Percentiles rank a stretch among this genome's conserved stretches.
phyloP scores from a whole-genome alignment of 768 basidiomycete species.

The Leccinum barrowsii region DNA sequence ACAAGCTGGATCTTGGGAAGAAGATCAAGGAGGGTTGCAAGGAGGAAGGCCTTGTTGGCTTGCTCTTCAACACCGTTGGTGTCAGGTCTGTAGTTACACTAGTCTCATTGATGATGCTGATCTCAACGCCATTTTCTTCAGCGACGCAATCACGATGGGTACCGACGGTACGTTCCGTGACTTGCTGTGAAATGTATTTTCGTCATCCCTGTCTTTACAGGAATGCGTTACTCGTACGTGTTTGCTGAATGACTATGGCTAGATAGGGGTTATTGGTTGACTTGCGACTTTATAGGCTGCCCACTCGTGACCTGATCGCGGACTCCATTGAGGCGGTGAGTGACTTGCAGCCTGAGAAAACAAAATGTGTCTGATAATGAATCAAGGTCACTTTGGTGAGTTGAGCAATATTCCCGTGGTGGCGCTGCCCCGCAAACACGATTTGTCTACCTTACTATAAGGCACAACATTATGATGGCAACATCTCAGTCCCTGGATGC shows the following conservation, averaged over 20 bases:
- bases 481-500: constrained; percentile 83
- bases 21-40: constrained; percentile 81
- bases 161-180: constrained; percentile 61
- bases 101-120: background rate
- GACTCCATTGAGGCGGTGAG: constrained; percentile 82
- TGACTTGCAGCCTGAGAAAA: background rate
- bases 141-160: constrained; percentile 89
- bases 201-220: constrained; percentile 34
- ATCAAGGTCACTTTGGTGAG: constrained; percentile 55
- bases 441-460: constrained; percentile 22
- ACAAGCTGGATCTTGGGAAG: constrained; percentile 72
- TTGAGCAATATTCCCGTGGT: background rate
- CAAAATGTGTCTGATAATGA: constrained; percentile 7
- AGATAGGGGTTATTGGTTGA: background rate
- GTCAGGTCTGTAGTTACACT: constrained; percentile 52
- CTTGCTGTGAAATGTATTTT: background rate
- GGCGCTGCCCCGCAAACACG: background rate
- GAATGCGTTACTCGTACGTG: constrained; percentile 84
- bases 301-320: constrained; percentile 85
- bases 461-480: constrained; percentile 89
- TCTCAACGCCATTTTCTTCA: constrained; percentile 20
- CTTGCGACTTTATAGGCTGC: constrained; percentile 48
- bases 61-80: constrained; percentile 84
- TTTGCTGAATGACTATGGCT: background rate
- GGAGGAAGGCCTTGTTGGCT: constrained; percentile 75